A percentile compares a stretch with the other conserved stretches of the same genome.
phyloP scores from a whole-genome alignment of 352 stramenopile genomes.

The Phytophthora vignae region DNA sequence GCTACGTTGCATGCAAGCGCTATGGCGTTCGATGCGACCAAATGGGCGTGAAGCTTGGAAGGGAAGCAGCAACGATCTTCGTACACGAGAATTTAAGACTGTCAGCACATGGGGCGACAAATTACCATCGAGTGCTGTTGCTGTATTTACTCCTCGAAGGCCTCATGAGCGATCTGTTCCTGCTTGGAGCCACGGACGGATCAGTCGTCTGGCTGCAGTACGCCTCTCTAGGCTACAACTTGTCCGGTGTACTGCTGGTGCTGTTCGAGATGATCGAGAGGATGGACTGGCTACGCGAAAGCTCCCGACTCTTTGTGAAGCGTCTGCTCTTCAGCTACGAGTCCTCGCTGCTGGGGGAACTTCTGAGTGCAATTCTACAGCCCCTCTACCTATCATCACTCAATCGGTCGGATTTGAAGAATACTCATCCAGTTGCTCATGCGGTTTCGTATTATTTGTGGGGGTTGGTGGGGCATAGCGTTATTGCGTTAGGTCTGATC shows the following conservation, averaged over 20 bases:
- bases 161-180: slow-evolving; percentile 29
- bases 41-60: not conserved
- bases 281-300: slow-evolving; percentile 5
- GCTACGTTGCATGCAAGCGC: slow-evolving; percentile 5
- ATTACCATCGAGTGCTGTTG: slow-evolving; percentile 18
- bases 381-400: slow-evolving; percentile 8
- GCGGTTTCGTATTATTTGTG: slow-evolving; percentile 8
- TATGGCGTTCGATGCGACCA: slow-evolving; percentile 4
- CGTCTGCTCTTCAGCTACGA: slow-evolving; percentile 24
- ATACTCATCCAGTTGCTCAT: not conserved
- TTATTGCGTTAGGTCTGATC: not conserved
- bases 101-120: slow-evolving; percentile 9
- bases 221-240: slow-evolving; percentile 31
- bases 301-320: not conserved
- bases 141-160: slow-evolving; percentile 27
- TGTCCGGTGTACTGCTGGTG: slow-evolving; percentile 21
- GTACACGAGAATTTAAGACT: slow-evolving; percentile 11
- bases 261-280: slow-evolving; percentile 32
- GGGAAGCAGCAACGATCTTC: slow-evolving; percentile 6
- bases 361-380: slow-evolving; percentile 6
- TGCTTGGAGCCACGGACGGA: slow-evolving; percentile 21
- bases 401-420: slow-evolving; percentile 8
- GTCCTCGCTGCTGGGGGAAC: slow-evolving; percentile 19
- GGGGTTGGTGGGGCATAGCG: slow-evolving; percentile 8
- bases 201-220: slow-evolving; percentile 19